Base-by-base conservation (phyloP, 2,329 filamentous ascomycete species). In the Metarhizium sp. region DNA sequence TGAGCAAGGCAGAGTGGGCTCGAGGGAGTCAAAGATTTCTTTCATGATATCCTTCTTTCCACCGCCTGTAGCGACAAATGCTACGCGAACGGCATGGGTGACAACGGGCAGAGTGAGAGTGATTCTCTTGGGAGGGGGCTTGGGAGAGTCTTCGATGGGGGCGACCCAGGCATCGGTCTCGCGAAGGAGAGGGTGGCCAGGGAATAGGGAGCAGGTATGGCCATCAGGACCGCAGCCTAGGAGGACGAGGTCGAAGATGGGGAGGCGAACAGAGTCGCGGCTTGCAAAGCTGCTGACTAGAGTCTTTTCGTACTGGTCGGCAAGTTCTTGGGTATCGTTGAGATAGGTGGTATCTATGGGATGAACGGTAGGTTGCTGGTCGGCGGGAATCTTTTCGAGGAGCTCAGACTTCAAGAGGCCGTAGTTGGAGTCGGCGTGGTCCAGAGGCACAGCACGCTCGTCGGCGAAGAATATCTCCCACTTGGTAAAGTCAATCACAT, bases 401-500 rank as follows among this genome's bases (percentile, higher is more conserved):
- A 96, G 79, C 74, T 96, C 91, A 50, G 84, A 77, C 77, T 96
- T 94, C 63, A 97, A 75, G 48, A 96, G 83, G 58, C 78, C 84
- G 75, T 96, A 96, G 76, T 97, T 99, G 76, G 91, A 96, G 76
- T 99, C 92, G 61, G 84, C 80, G 74, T 97, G 87, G 71, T 94
- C 86, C 63, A 96, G 85, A 25, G 94, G 88, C 53, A 97, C 94
- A 63, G 90, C 90, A 67, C 94, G 89, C 79, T 99, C 94, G 70
- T 99, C 94, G 67, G 92, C 92, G 73, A 96, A 97, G 80, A 97
- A 99, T 67, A 99, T 90, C 67, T 97, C 89, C 94, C 94, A 99
- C 71, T 89, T 90, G 69, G 80, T 77, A 73, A 95, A 96, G 64
- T 87, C 78, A 62, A 92, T 73, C 4, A 75, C 79, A 67, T 91